phyloP scores from a whole-genome alignment of 768 basidiomycete genomes.

The Lepiota brunneoincarnata region DNA sequence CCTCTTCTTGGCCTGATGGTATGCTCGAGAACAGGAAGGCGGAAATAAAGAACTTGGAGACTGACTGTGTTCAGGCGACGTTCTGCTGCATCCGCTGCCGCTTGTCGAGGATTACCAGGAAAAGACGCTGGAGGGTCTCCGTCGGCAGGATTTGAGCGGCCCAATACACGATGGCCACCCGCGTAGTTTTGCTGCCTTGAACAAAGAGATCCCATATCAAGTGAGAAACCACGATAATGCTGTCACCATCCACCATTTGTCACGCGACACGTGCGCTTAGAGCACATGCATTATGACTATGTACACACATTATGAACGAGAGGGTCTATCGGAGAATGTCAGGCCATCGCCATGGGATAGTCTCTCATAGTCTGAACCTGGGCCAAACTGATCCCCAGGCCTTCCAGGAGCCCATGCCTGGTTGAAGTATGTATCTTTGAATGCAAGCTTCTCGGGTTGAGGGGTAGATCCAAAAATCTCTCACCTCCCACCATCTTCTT shows the following conservation, averaged over 20 bases:
- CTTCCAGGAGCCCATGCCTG: conserved; percentile 59
- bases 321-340: conserved; percentile 1
- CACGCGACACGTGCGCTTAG: neutral
- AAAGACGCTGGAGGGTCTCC: conserved; percentile 23
- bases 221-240: neutral
- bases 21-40: conserved; percentile 19
- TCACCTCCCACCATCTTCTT: conserved; percentile 83
- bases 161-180: conserved; percentile 49
- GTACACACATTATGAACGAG: conserved; percentile 1
- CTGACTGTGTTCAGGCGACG: conserved; percentile 55
- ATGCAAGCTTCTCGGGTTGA: conserved; percentile 4
- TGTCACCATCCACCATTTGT: conserved; percentile 1
- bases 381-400: conserved; percentile 43
- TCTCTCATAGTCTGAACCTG: conserved; percentile 35
- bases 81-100: conserved; percentile 64
- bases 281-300: neutral
- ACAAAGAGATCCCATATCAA: conserved; percentile 55
- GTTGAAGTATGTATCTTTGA: conserved; percentile 4
- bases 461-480: conserved; percentile 27
- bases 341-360: conserved; percentile 16
- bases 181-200: conserved; percentile 46
- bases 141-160: conserved; percentile 27
- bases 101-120: conserved; percentile 45
- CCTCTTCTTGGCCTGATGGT: conserved; percentile 39
- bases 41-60: conserved; percentile 15